Evolutionary conservation across 2,329 filamentous ascomycete species (phyloP).

Genomic region (Exophiala phaeomuriformis): DNA sequence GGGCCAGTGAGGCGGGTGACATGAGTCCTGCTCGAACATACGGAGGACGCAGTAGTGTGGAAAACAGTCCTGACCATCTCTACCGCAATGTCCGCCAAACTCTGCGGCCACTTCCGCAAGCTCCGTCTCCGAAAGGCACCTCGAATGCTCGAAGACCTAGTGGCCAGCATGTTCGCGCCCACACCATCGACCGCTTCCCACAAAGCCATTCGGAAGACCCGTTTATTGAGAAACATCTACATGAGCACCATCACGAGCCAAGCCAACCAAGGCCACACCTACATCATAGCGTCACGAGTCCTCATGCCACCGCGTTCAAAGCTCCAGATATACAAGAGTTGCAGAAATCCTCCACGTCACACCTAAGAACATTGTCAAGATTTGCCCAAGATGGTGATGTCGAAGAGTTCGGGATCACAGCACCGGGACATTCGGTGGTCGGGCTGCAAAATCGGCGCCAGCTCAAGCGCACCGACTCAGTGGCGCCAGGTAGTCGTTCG

Average conservation of each 20-base stretch:
- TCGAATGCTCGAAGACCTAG: constrained; percentile 32
- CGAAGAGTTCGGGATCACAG: constrained; percentile 73
- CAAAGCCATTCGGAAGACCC: constrained; percentile 45
- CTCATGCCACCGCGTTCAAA: constrained; percentile 44
- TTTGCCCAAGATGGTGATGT: constrained; percentile 67
- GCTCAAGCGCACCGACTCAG: constrained; percentile 62
- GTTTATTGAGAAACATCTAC: constrained; percentile 38
- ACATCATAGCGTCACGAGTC: constrained; percentile 27
- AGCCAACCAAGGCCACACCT: constrained; percentile 35
- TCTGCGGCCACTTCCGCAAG: constrained; percentile 64
- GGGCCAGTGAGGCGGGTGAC: constrained; percentile 63
- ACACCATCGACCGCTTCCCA: constrained; percentile 57
- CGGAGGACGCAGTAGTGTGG: constrained; percentile 38
- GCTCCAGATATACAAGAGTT: constrained; percentile 71
- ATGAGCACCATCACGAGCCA: constrained; percentile 39
- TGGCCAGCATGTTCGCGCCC: constrained; percentile 47
- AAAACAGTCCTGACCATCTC: constrained; percentile 52
- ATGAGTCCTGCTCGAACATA: constrained; percentile 46
- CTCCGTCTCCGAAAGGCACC: constrained; percentile 47
- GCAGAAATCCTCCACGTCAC: constrained; percentile 80
- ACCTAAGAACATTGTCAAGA: constrained; percentile 78
- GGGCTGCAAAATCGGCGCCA: constrained; percentile 77
- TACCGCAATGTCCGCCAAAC: constrained; percentile 70
- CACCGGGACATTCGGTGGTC: constrained; percentile 73
- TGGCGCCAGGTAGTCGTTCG: constrained; percentile 42